Evolutionary conservation across 1,284 basidiomycete genomes (phyloP).

Genomic region (Porogramme epimiltina): DNA sequence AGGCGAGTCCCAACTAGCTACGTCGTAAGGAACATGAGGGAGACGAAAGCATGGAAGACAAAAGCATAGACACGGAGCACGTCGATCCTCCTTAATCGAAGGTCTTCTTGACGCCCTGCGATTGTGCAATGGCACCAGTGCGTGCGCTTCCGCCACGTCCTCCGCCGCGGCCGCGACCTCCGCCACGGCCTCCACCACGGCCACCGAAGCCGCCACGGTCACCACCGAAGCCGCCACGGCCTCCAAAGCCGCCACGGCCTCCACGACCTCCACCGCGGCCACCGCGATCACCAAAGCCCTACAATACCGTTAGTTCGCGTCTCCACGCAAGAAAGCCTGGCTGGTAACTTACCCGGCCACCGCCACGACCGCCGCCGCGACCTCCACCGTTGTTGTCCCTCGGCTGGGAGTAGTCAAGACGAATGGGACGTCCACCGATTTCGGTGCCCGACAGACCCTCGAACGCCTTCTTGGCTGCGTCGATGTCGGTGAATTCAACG

Average conservation of each 20-base stretch:
- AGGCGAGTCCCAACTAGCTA: slow-evolving; percentile 9
- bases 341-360: slow-evolving; percentile 38
- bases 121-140: slow-evolving; percentile 73
- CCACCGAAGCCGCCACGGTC: slow-evolving; percentile 18
- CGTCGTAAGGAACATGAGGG: slow-evolving; percentile 14
- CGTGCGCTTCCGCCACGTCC: slow-evolving; percentile 51
- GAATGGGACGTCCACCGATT: slow-evolving; percentile 80
- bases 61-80: neutral
- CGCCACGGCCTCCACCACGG: slow-evolving; percentile 31
- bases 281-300: slow-evolving; percentile 40
- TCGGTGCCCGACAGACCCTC: slow-evolving; percentile 74
- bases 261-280: slow-evolving; percentile 49
- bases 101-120: slow-evolving; percentile 82
- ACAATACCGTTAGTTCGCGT: neutral
- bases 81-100: slow-evolving; percentile 42
- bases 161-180: slow-evolving; percentile 40
- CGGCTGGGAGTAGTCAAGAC: slow-evolving; percentile 92
- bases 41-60: slow-evolving; percentile 13
- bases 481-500: slow-evolving; percentile 88
- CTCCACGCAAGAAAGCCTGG: neutral
- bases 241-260: slow-evolving; percentile 20
- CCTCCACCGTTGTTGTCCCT: slow-evolving; percentile 63
- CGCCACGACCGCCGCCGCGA: slow-evolving; percentile 44
- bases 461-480: slow-evolving; percentile 82
- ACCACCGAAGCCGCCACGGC: slow-evolving; percentile 41